Percentiles rank a stretch among this genome's conserved stretches.
Conservation (phyloP, 805 yeast genomes). For the Vanderwaltozyma polyspora region DNA sequence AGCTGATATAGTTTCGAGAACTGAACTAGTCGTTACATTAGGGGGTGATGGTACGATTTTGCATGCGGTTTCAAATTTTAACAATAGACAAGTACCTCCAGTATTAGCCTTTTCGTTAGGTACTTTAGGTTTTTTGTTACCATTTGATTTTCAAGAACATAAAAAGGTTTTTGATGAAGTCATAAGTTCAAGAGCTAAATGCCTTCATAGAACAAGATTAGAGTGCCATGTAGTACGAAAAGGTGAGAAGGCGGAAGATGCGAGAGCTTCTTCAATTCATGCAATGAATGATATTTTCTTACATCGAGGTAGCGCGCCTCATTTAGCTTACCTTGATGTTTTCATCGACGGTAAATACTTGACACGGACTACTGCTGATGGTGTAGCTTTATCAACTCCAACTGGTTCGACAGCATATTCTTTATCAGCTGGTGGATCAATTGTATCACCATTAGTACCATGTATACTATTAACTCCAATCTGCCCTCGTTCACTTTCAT, state of each 20-base stretch:
- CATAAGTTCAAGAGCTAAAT: conserved; percentile 56
- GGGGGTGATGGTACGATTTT: conserved; percentile 97
- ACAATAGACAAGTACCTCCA: conserved; percentile 70
- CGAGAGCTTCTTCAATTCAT: conserved; percentile 27
- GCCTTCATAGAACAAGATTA: conserved; percentile 64
- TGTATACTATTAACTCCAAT: conserved; percentile 79
- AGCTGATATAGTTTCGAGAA: conserved; percentile 46
- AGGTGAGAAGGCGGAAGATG: conserved; percentile 9
- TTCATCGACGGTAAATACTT: conserved; percentile 72
- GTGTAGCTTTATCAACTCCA: conserved; percentile 76
- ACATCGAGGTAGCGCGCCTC: conserved; percentile 83
- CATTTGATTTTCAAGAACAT: conserved; percentile 65
- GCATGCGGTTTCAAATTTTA: conserved; percentile 71
- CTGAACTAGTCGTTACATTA: conserved; percentile 73
- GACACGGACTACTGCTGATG: conserved; percentile 89
- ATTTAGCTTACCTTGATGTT: conserved; percentile 74
- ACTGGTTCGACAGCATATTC: conserved; percentile 95
- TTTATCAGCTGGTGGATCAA: conserved; percentile 81
- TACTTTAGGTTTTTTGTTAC: conserved; percentile 78
- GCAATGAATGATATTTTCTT: conserved; percentile 90
- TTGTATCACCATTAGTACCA: conserved; percentile 80
- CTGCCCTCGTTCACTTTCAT: conserved; percentile 84
- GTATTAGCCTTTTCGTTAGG: conserved; percentile 83
- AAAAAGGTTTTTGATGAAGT: conserved; percentile 53
- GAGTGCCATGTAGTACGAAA: conserved; percentile 56